Evolutionary conservation across 352 stramenopile species (phyloP).

Genomic region (Pythium guiyangense): DNA sequence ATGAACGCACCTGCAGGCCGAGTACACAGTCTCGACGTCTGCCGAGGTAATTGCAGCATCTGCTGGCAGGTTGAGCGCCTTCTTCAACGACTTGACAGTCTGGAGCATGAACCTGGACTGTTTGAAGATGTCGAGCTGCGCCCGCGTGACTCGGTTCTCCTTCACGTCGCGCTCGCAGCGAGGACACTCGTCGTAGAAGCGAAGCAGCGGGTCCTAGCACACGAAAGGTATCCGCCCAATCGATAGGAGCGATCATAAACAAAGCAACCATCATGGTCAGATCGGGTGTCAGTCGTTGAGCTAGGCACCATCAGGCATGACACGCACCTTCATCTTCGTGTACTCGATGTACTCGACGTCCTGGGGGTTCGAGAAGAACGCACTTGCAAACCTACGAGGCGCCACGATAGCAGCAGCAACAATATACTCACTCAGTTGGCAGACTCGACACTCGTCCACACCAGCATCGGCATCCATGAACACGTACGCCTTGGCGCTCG

Average conservation of each 20-base stretch:
- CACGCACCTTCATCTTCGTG: constrained; percentile 21
- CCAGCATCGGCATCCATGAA: not conserved
- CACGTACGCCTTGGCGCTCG: constrained; percentile 52
- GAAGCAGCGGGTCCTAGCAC: too few species aligned
- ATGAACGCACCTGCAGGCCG: constrained; percentile 36
- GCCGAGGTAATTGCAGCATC: constrained; percentile 14
- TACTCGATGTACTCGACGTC: constrained; percentile 45
- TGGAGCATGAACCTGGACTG: constrained; percentile 19
- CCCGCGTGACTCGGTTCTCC: constrained; percentile 26
- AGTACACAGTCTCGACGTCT: constrained; percentile 32
- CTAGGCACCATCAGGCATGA: not conserved
- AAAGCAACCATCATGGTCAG: not conserved
- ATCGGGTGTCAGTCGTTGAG: not conserved
- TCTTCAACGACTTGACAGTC: constrained; percentile 12
- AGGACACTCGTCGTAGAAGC: constrained; percentile 53
- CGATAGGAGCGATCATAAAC: too few species aligned
- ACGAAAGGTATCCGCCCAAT: not conserved
- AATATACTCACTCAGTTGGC: not conserved
- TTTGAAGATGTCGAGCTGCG: constrained; percentile 26
- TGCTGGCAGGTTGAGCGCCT: constrained; percentile 8
- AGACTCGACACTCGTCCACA: too few species aligned
- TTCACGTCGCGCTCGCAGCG: constrained; percentile 47
- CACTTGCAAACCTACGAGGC: constrained; percentile 30
- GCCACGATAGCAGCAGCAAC: not conserved
- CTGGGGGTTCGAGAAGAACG: too few species aligned